Base-by-base conservation (phyloP, 2,329 filamentous ascomycete species). In the Colletotrichum aenigma region DNA sequence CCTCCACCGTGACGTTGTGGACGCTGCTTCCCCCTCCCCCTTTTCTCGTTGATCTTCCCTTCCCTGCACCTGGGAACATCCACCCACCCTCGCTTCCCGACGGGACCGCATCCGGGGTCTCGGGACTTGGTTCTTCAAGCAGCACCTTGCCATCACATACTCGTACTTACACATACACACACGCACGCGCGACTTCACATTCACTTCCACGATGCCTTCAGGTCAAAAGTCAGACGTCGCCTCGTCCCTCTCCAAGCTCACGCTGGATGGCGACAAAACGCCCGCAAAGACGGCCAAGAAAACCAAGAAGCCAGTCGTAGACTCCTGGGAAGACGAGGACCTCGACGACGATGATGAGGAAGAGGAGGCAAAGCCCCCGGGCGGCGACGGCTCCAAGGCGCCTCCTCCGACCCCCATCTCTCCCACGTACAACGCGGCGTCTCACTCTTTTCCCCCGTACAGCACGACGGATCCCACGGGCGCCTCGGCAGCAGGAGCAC, bases 361-460 rank as follows among this genome's bases (percentile, higher is more conserved):
- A 5, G 78, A 79, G 4, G 78, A 79, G 28, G 78, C 81, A 75
- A 83, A 79, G 5, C 77, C 80, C 16, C 69, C 58, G 10, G 30
- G 28, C 56, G 67, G 28, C 56, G 67, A 78, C 79, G 67, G 74
- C 38, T 85, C 88, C 61, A 84, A 83, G 10, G 90, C 92, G 24
- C 93, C 93, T 32, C 93, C 93, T 3, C 92, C 93, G 0, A 95
- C 93, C 1, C 93, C 94, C 13, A 89, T 91, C 78, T 91, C 91
- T 0, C 90, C 92, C 5, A 87, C 85, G 13, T 84, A 85, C 75
- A 79, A 78, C 75, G 75, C 78, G 48, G 26, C 66, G 10, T 52
- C 68, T 62, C 60, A 68, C 66, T 78, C 79, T 66, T 72, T 77
- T 61, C 71, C 83, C 24, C 76, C 80, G 79, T 66, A 79, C 62